Conservation (phyloP, 345 rosid species). For the Sisymbrium altissimum region DNA sequence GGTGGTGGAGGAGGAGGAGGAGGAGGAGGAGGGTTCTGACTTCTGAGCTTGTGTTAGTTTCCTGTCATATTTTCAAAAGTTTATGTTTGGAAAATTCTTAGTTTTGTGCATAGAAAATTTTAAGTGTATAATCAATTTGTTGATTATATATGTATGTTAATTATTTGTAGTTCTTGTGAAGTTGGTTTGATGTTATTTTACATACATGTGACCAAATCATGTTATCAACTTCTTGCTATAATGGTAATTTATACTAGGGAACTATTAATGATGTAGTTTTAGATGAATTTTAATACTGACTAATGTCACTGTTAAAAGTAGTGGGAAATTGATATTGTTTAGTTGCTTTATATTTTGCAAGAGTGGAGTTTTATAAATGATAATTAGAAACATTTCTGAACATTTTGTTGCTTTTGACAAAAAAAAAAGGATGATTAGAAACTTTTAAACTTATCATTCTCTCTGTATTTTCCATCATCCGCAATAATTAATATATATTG, state of each 20-base stretch:
- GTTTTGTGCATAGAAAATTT: neutral
- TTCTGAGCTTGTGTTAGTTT: neutral
- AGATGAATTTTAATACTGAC: too few species aligned
- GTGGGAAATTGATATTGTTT: too few species aligned
- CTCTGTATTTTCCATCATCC: too few species aligned
- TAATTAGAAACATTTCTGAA: too few species aligned
- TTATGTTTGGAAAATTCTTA: neutral
- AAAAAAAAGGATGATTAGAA: too few species aligned
- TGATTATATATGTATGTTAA: too few species aligned
- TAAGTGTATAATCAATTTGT: neutral
- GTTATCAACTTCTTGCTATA: neutral
- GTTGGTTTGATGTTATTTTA: neutral
- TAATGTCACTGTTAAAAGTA: too few species aligned
- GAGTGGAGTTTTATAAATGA: too few species aligned
- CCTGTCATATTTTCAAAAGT: neutral
- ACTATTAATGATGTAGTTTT: neutral
- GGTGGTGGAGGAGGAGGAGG: neutral
- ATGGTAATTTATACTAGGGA: neutral
- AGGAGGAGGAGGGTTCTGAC: neutral
- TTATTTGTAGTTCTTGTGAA: constrained; percentile 3
- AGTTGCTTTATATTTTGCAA: too few species aligned
- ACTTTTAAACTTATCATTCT: too few species aligned
- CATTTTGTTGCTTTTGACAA: too few species aligned
- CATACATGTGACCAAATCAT: neutral
- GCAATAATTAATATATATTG: too few species aligned